These are phyloP conservation scores for Penicillium corylophilum DNA, from an alignment of 2,329 filamentous ascomycete genomes.

Conservation along the genomic window DNA sequence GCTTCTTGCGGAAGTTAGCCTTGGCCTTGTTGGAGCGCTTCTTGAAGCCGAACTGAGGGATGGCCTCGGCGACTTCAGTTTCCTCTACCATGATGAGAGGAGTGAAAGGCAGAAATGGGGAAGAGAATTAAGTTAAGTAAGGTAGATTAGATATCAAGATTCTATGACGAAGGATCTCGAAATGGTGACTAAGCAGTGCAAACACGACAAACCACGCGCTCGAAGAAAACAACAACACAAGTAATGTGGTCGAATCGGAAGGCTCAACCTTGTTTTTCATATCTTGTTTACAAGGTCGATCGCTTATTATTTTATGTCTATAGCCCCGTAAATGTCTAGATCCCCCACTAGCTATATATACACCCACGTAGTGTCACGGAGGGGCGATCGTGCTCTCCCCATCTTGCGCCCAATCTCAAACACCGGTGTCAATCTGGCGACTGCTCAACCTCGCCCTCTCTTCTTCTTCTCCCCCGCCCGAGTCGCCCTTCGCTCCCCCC, in stretches of 20 bases:
- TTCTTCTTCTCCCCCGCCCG: conserved; percentile 36
- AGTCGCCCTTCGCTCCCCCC: conserved; percentile 31
- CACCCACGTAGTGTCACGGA: background rate
- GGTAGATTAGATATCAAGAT: background rate
- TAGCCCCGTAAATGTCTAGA: background rate
- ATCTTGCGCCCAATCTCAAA: conserved; percentile 14
- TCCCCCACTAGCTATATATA: background rate
- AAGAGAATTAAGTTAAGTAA: background rate
- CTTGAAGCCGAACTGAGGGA: conserved; percentile 64
- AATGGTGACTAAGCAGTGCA: conserved; percentile 12
- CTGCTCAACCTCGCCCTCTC: conserved; percentile 8
- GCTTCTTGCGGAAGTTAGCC: conserved; percentile 75
- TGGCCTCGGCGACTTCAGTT: conserved; percentile 17
- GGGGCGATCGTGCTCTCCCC: conserved; percentile 1
- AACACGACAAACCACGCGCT: conserved; percentile 12
- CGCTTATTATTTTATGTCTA: background rate
- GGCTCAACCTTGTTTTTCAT: background rate
- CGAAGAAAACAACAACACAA: conserved; percentile 13
- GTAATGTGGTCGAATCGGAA: conserved; percentile 6
- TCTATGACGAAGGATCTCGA: conserved; percentile 12
- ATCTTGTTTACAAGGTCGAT: background rate
- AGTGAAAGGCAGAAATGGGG: background rate
- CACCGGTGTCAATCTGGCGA: conserved; percentile 17
- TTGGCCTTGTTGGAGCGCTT: conserved; percentile 82
- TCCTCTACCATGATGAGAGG: conserved; percentile 31